Conservation (phyloP, 345 rosid species). For the Lepidium didymum region DNA sequence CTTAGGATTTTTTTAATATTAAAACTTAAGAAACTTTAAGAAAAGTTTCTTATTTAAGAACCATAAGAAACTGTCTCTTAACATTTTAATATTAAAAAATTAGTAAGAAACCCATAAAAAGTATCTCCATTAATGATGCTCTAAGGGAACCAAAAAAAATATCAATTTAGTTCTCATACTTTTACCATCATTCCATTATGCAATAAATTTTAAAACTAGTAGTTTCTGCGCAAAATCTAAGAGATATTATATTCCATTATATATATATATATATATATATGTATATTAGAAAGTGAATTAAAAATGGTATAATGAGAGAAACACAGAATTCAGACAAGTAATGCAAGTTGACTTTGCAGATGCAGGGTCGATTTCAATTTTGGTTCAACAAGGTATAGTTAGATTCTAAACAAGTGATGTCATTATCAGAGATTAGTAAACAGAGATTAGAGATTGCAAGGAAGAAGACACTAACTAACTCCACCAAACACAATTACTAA, state of each 20-base stretch:
- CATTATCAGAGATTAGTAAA: constrained; percentile 17
- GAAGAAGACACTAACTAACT: constrained; percentile 23
- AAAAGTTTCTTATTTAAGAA: too few species aligned
- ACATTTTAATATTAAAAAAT: too few species aligned
- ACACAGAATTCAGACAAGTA: constrained; percentile 1
- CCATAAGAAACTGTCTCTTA: too few species aligned
- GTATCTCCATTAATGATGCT: too few species aligned
- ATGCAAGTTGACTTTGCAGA: constrained; percentile 1
- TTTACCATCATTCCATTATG: neutral
- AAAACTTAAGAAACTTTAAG: too few species aligned
- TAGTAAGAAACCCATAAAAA: too few species aligned
- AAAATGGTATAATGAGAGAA: neutral
- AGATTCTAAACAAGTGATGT: neutral
- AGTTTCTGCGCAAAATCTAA: neutral
- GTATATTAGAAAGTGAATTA: too few species aligned
- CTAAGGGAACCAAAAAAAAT: neutral
- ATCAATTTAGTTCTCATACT: neutral
- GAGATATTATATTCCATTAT: too few species aligned
- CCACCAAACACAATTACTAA: constrained; percentile 25
- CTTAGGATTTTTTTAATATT: too few species aligned
- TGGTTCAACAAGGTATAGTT: neutral
- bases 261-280: too few species aligned
- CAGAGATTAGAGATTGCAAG: constrained; percentile 5
- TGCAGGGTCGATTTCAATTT: neutral
- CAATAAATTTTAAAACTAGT: neutral